phyloP scores from a whole-genome alignment of 805 yeast species.

The Clavispora vitiphila region DNA sequence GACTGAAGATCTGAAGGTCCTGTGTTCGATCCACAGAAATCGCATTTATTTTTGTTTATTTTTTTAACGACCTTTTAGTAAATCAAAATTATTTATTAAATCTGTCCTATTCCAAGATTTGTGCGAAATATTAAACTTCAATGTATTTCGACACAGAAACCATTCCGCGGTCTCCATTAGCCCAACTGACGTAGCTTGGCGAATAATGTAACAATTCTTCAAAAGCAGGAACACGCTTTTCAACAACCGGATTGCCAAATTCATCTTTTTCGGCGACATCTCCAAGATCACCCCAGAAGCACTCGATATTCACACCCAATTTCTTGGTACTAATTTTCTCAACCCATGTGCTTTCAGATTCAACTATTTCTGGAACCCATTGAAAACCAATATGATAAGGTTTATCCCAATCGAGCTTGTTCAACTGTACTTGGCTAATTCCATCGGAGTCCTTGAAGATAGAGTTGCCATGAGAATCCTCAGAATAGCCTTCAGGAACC shows the following conservation, averaged over 20 bases:
- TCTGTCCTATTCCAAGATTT: neutral
- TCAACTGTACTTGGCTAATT: constrained; percentile 58
- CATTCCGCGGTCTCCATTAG: constrained; percentile 65
- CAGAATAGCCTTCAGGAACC: constrained; percentile 44
- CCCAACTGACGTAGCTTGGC: constrained; percentile 59
- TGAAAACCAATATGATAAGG: constrained; percentile 60
- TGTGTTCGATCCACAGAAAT: constrained; percentile 14
- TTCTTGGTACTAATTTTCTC: constrained; percentile 27
- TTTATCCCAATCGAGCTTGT: constrained; percentile 58
- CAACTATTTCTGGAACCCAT: constrained; percentile 66
- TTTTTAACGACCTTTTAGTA: neutral
- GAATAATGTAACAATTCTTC: constrained; percentile 65
- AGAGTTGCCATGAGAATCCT: constrained; percentile 40
- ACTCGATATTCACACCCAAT: constrained; percentile 56
- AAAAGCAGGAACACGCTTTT: constrained; percentile 58
- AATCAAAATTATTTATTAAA: neutral
- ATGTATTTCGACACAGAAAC: constrained; percentile 53
- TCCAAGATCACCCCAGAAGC: constrained; percentile 77
- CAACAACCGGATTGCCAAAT: constrained; percentile 17
- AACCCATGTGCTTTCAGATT: constrained; percentile 26
- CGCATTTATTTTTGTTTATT: constrained; percentile 5
- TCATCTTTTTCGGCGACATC: constrained; percentile 25
- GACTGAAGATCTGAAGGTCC: constrained; percentile 19
- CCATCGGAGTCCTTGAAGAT: constrained; percentile 55
- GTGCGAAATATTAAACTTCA: constrained; percentile 21